phyloP scores from a whole-genome alignment of 352 stramenopile genomes.

The Pelagophyceae sp. region DNA sequence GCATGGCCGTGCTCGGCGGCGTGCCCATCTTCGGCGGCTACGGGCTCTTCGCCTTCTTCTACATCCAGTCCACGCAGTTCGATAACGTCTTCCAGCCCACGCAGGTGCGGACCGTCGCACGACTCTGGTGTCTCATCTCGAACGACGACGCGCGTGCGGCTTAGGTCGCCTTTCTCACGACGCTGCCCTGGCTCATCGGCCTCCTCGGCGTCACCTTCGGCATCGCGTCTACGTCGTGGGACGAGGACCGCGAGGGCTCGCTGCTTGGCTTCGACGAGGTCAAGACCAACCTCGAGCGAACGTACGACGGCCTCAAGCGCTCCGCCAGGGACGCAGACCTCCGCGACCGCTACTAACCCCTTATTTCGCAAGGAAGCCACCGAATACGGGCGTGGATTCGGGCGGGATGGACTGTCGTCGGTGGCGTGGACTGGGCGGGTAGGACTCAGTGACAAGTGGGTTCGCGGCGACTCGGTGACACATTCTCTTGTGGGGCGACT shows the following conservation, averaged over 20 bases:
- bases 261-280: slow-evolving; percentile 51
- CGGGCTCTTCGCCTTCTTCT: slow-evolving; percentile 53
- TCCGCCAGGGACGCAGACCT: slow-evolving; percentile 9
- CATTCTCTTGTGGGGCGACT: too few species aligned
- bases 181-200: slow-evolving; percentile 42
- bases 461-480: too few species aligned
- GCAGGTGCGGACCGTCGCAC: too few species aligned
- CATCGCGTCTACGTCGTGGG: slow-evolving; percentile 49
- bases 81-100: slow-evolving; percentile 53
- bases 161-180: slow-evolving; percentile 43
- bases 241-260: slow-evolving; percentile 49
- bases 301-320: slow-evolving; percentile 42
- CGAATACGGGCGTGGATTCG: too few species aligned
- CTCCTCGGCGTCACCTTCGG: slow-evolving; percentile 55
- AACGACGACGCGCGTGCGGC: too few species aligned
- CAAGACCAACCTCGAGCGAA: slow-evolving; percentile 45
- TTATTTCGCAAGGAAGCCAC: too few species aligned
- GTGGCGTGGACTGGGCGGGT: too few species aligned
- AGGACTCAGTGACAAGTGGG: too few species aligned
- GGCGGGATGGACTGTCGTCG: too few species aligned
- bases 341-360: neutral
- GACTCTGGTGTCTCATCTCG: too few species aligned
- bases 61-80: slow-evolving; percentile 48
- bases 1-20: slow-evolving; percentile 55
- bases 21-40: slow-evolving; percentile 48